Evolutionary conservation across 768 basidiomycete species (phyloP), one percentile per base, ranked within the genome.

Genomic region (Boletus insuetus): DNA sequence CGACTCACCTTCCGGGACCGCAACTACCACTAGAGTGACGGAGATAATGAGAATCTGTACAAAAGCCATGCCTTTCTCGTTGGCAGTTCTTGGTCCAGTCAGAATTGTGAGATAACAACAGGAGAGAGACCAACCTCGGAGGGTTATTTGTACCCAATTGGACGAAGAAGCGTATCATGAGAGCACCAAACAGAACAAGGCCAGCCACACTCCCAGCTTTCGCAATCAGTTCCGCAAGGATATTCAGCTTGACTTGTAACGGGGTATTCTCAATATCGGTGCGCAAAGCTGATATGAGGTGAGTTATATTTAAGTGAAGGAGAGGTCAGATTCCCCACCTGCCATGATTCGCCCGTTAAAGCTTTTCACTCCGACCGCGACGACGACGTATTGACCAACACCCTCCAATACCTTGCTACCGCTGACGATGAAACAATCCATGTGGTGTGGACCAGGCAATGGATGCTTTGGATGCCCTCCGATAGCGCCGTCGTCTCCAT

Each of bases 341-440:
- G 96, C 96, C 91, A 98, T 94, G 64, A 98, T 94, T 43, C 94
- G 83, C 39, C 97, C 97, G 68, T 98, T 94, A 74, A 98, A 98
- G 61, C 89, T 92, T 74, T 87, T 91, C 13, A 83, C 84, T 12
- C 97, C 97, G 46, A 98, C 93, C 3, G 93, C 86, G 48, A 97
- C 89, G 48, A 98, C 85, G 46, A 99, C 86, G 64, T 98, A 99
- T 54, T 77, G 80, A 26, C 97, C 97, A 43, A 96, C 88, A 41
- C 97, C 97, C 73, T 98, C 97, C 20, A 94, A 74, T 39, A 99
- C 91, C 72, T 96, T 98, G 68, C 84, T 85, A 16, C 97, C 97
- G 20, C 87, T 90, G 63, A 98, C 77, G 53, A 98, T 67, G 74
- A 97, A 98, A 72, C 94, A 97, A 64, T 98, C 96, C 46, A 80